Evolutionary conservation across 2,329 filamentous ascomycete species (phyloP).

Genomic region (Phyllosticta capitalensis): DNA sequence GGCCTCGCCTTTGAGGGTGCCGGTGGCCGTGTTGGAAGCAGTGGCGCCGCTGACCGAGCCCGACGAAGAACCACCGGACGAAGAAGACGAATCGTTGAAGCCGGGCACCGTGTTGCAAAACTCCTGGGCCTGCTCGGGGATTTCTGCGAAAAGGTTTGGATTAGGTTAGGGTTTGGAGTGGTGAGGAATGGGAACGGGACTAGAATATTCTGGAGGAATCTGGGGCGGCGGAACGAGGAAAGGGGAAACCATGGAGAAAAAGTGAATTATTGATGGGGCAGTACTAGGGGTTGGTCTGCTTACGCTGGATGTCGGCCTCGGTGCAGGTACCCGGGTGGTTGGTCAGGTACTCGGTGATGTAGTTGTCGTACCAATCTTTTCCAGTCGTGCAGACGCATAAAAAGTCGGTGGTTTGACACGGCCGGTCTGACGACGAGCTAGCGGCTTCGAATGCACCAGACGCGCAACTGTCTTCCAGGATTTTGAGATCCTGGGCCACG

Average conservation of each 20-base stretch:
- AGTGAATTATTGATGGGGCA: neutral
- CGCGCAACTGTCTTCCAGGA: slow-evolving; percentile 1
- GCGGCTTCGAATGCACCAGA: slow-evolving; percentile 1
- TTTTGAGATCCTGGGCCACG: neutral
- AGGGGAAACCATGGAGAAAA: neutral
- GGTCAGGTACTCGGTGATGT: neutral
- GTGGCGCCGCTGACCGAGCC: neutral
- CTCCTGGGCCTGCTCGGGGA: neutral
- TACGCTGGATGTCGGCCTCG: neutral
- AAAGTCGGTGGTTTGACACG: neutral
- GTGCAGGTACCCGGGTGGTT: neutral
- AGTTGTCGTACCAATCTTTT: neutral
- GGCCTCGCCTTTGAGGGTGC: neutral
- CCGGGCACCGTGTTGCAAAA: neutral
- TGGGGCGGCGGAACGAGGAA: neutral
- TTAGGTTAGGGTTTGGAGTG: neutral
- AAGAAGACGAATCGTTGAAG: neutral
- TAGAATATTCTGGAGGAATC: neutral
- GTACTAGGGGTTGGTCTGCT: neutral
- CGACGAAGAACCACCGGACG: no score
- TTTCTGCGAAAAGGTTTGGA: neutral
- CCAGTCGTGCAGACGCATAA: slow-evolving; percentile 2
- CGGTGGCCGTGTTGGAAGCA: neutral
- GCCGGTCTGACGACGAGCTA: neutral
- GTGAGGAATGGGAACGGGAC: neutral